These are phyloP conservation scores for Saksenaea vasiformis DNA, from an alignment of 371 early-diverging fungal genomes.

Conservation along the genomic window DNA sequence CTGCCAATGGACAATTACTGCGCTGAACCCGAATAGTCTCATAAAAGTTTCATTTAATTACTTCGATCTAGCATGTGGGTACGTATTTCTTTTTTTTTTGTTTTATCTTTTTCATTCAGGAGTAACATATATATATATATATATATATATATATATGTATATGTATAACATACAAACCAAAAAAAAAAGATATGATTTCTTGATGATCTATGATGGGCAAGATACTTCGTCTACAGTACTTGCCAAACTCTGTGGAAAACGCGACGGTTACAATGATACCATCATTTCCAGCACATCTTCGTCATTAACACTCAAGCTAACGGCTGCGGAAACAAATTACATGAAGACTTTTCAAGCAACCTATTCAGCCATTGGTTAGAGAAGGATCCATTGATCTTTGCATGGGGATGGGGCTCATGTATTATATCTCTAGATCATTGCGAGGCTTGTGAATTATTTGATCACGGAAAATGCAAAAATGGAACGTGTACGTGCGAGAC, in stretches of 20 bases:
- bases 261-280: slow-evolving; percentile 4
- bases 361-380: neutral
- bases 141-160: too few species aligned
- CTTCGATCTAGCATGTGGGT: neutral
- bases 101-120: too few species aligned
- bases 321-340: neutral
- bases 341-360: neutral
- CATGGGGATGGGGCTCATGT: neutral
- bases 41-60: too few species aligned
- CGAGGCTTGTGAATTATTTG: neutral
- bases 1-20: too few species aligned
- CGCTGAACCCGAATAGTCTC: too few species aligned
- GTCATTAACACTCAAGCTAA: neutral
- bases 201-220: slow-evolving; percentile 14
- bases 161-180: neutral
- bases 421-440: neutral
- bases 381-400: neutral
- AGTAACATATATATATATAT: too few species aligned
- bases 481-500: neutral
- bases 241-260: slow-evolving; percentile 5
- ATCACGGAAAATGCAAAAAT: neutral
- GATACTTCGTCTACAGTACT: slow-evolving; percentile 1
- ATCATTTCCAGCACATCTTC: neutral
- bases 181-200: slow-evolving; percentile 2
- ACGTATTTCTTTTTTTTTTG: neutral